Base-by-base conservation (phyloP, 768 basidiomycete genomes). In the Collybia sp. region DNA sequence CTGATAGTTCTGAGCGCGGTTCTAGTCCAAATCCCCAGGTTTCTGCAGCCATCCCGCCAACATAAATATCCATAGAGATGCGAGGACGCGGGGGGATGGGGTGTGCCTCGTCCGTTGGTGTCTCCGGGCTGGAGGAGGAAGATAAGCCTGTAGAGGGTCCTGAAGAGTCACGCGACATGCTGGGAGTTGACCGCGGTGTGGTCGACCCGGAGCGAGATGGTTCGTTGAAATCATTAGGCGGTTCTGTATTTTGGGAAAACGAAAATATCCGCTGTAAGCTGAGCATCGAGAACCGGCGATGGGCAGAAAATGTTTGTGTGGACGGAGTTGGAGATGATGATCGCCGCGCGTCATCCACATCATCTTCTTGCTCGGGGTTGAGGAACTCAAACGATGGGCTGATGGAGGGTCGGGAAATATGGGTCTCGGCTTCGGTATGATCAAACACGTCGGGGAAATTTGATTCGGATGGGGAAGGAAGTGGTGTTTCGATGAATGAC, bases 211-310 rank as follows among this genome's bases (percentile, higher is more conserved):
- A 40, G 19, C 20, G 40, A 6, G 10, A 52, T 48, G 56, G 57
- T 48, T 55, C 63, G 40, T 56, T 55, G 6, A 42, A 45, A 45
- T 19, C 40, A 40, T 54, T 51, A n/a, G 34, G 47, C 19, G 41
- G 15, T 39, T 48, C 40, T n/a, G 46, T 48, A 15, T 52, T 35
- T 25, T 59, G 50, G 6, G 62, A 58, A 46, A 68, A 70, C 5
- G 68, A 64, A 47, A 75, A 75, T 4, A 72, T 51, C 35, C 61
- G 69, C 30, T 65, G 63, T 32, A 74, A 52, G 39, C 59, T 69
- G 45, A 68, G 59, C 49, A 60, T 62, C 25, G 71, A 72, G 48
- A 72, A 70, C 10, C 65, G 61, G 20, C 66, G 63, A 41, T 53
- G 61, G 40, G 45, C 58, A n/a, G 63, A 55, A 46, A 54, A 47